Percentiles rank a stretch among this genome's conserved stretches.
Evolutionary conservation across 805 yeast species (phyloP).

Genomic region (Wickerhamomyces strasburgensis): DNA sequence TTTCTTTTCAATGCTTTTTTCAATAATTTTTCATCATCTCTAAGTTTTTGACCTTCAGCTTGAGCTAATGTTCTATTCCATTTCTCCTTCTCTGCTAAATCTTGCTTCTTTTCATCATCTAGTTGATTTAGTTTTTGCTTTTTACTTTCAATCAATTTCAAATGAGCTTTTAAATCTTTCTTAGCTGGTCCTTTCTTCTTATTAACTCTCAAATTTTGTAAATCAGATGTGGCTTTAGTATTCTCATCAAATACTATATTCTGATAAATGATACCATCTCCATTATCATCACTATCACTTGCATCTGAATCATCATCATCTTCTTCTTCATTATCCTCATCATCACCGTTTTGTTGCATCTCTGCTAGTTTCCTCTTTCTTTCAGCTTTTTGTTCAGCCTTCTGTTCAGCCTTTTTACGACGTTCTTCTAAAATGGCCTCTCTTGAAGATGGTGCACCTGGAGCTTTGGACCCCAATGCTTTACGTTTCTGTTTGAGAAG

Average conservation of each 20-base stretch:
- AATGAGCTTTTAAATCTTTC: slow-evolving; percentile 79
- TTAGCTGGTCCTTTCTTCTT: slow-evolving; percentile 81
- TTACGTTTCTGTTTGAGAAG: slow-evolving; percentile 73
- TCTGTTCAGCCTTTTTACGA: slow-evolving; percentile 35
- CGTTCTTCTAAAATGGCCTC: slow-evolving; percentile 74
- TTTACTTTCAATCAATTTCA: slow-evolving; percentile 68
- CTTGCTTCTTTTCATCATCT: slow-evolving; percentile 55
- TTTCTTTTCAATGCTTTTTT: slow-evolving; percentile 82
- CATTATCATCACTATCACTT: slow-evolving; percentile 27
- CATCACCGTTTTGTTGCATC: slow-evolving; percentile 32
- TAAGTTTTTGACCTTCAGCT: slow-evolving; percentile 83
- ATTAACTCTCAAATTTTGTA: slow-evolving; percentile 48
- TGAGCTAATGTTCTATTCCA: slow-evolving; percentile 84
- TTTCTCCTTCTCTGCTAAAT: slow-evolving; percentile 62
- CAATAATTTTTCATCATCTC: slow-evolving; percentile 85
- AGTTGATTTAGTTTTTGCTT: slow-evolving; percentile 56
- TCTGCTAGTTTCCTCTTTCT: slow-evolving; percentile 36
- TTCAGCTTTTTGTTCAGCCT: slow-evolving; percentile 30
- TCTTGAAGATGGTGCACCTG: slow-evolving; percentile 82
- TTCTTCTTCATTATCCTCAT: slow-evolving; percentile 36
- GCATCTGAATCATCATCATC: slow-evolving; percentile 32
- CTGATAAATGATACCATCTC: slow-evolving; percentile 59
- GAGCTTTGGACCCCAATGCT: slow-evolving; percentile 80
- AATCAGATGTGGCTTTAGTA: slow-evolving; percentile 69
- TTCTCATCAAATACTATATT: slow-evolving; percentile 83